Base-by-base conservation (phyloP, 2,329 filamentous ascomycete genomes). In the Elsinoe australis region DNA sequence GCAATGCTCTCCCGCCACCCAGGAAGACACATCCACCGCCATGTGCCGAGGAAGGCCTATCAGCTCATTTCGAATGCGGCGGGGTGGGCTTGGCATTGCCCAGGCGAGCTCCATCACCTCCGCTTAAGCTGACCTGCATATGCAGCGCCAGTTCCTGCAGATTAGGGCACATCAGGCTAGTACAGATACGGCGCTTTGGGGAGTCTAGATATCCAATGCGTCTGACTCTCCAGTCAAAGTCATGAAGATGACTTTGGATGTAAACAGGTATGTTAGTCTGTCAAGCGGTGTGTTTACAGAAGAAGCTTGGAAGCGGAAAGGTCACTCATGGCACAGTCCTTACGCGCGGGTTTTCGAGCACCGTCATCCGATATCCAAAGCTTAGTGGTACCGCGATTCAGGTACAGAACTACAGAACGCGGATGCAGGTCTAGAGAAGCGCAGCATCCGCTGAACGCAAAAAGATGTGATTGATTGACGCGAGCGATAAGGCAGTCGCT, bases 1-100 rank as follows among this genome's bases (percentile, higher is more conserved):
- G 38, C n/a, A 24, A 15, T 17, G 33, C 33, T 4, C 33, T 36
- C 29, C 29, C 17, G 12, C 17, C 15, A 36, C 18, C 33, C 33
- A 19, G 33, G 18, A 12, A 36, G 10, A 36, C 10, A 36, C 12
- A 6, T 21, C 39, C 15, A n/a, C n/a, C n/a, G n/a, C n/a, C n/a
- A n/a, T 44, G 39, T 44, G 39, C 39, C 39, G 39, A 44, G 26
- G 39, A 2, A 32, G 39, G 26, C 39, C 26, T 44, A 44, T 44
- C 39, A 44, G 39, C 39, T 44, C 39, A 32, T 31, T 7, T 19
- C 14, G 14, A 5, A 12, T 5, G 9, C n/a, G 39, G 15, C 17
- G 10, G 14, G 17, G 39, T 9, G 24, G 39, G 7, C 39, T 44
- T 44, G 39, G 39, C 39, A 44, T 22, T 22, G 36, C 36, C 21